Percentiles rank a stretch among this genome's conserved stretches.
Evolutionary conservation across 306 rosid species (phyloP).

Genomic region (Rosa multiflora): DNA sequence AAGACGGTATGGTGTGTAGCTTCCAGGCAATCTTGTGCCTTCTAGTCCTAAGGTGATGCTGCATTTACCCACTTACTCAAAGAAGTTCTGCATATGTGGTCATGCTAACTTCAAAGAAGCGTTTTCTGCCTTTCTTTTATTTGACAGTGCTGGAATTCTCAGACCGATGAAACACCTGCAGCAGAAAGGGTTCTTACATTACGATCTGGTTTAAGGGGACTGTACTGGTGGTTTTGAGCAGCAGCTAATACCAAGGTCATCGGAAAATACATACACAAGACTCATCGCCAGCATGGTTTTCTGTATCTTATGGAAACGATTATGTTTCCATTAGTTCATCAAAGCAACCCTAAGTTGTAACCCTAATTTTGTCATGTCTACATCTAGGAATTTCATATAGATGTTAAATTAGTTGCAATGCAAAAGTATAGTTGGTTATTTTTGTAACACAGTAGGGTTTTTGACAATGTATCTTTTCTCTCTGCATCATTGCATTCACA

Average conservation of each 20-base stretch:
- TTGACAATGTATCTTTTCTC: background rate
- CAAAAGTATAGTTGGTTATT: background rate
- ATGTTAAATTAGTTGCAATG: background rate
- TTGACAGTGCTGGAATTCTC: slow-evolving; percentile 4
- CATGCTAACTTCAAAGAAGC: background rate
- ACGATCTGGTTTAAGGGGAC: background rate
- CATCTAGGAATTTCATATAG: background rate
- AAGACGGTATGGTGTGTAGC: slow-evolving; percentile 81
- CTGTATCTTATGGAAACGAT: background rate
- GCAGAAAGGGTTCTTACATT: background rate
- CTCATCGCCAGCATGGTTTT: background rate
- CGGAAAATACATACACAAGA: background rate
- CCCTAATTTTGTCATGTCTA: background rate
- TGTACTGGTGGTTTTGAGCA: background rate
- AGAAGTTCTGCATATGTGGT: background rate
- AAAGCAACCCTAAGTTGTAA: background rate
- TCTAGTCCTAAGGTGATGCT: slow-evolving; percentile 5
- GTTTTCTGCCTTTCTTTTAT: background rate
- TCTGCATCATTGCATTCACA: background rate
- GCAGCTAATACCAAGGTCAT: background rate
- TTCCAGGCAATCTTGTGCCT: slow-evolving; percentile 25
- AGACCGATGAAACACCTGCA: slow-evolving; percentile 2
- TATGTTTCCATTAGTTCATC: background rate
- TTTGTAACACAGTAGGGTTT: background rate
- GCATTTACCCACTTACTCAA: background rate